Percentiles rank a stretch among this genome's conserved stretches.
phyloP scores from a whole-genome alignment of 1,284 basidiomycete genomes.

The Microbotryomycetes sp. region DNA sequence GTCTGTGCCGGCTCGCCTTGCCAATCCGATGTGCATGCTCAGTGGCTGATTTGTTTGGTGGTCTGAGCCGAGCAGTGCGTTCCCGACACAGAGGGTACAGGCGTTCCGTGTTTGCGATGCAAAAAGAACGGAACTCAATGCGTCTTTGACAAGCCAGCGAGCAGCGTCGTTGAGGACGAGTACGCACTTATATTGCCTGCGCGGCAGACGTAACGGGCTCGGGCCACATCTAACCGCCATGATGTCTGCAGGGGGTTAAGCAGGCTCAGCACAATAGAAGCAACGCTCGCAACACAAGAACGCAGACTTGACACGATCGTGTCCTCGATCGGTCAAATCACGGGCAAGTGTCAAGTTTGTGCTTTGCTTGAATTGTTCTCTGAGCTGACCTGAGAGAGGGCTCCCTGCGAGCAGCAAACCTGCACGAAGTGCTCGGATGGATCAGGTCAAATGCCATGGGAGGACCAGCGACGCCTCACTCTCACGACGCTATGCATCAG shows the following conservation, averaged over 20 bases:
- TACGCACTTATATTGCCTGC: background rate
- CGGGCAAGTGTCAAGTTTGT: background rate
- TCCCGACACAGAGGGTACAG: background rate
- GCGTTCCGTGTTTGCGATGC: conserved; percentile 4
- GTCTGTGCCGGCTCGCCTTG: background rate
- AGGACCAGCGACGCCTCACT: background rate
- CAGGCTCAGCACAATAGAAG: conserved; percentile 6
- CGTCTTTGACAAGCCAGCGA: conserved; percentile 8
- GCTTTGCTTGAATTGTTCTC: no score
- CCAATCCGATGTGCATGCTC: background rate
- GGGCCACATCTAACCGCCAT: background rate
- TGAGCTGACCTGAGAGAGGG: no score
- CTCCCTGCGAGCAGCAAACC: background rate
- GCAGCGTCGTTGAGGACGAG: conserved; percentile 9
- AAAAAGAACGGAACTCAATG: background rate
- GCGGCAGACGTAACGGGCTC: background rate
- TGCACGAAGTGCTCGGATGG: background rate
- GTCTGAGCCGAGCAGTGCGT: no score
- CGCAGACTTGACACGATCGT: conserved; percentile 10
- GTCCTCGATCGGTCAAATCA: conserved; percentile 8
- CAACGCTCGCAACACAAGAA: conserved; percentile 11
- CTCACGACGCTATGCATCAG: background rate
- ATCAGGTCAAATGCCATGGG: background rate
- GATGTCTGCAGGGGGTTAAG: conserved; percentile 1
- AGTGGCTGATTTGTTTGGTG: background rate